Percentiles rank a stretch among this genome's conserved stretches.
Evolutionary conservation across 768 basidiomycete genomes (phyloP).

Genomic region (Neoboletus subvelutipes): DNA sequence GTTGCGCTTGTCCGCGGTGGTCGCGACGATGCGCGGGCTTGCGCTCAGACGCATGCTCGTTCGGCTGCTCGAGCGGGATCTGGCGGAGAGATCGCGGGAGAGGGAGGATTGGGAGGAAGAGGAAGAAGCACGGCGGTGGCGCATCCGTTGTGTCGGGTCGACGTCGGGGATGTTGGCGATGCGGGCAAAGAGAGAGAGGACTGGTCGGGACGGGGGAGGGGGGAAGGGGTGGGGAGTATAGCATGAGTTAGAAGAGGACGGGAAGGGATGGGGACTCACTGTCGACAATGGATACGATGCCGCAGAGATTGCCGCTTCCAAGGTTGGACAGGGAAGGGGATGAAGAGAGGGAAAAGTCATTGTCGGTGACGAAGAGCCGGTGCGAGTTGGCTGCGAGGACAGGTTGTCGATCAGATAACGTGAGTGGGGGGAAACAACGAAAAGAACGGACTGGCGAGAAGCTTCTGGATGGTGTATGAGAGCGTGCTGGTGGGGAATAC

Average conservation of each 20-base stretch:
- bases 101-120: slow-evolving; percentile 57
- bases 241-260: neutral
- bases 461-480: slow-evolving; percentile 72
- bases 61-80: slow-evolving; percentile 45
- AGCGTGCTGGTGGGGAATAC: slow-evolving; percentile 64
- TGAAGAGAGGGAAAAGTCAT: slow-evolving; percentile 48
- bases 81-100: slow-evolving; percentile 34
- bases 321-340: slow-evolving; percentile 45
- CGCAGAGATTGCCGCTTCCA: slow-evolving; percentile 51
- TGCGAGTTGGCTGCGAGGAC: slow-evolving; percentile 66
- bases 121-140: slow-evolving; percentile 77
- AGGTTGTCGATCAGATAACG: slow-evolving; percentile 2
- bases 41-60: slow-evolving; percentile 36
- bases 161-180: slow-evolving; percentile 70
- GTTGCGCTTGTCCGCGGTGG: slow-evolving; percentile 29
- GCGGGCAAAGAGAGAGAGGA: slow-evolving; percentile 77
- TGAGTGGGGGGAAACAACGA: neutral
- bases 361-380: slow-evolving; percentile 70
- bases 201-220: slow-evolving; percentile 35
- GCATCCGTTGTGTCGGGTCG: slow-evolving; percentile 76
- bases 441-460: slow-evolving; percentile 68
- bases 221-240: neutral
- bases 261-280: slow-evolving; percentile 44
- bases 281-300: slow-evolving; percentile 82
- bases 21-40: slow-evolving; percentile 34